Evolutionary conservation across 352 stramenopile genomes (phyloP).

Genomic region (Aphanomyces euteiches): DNA sequence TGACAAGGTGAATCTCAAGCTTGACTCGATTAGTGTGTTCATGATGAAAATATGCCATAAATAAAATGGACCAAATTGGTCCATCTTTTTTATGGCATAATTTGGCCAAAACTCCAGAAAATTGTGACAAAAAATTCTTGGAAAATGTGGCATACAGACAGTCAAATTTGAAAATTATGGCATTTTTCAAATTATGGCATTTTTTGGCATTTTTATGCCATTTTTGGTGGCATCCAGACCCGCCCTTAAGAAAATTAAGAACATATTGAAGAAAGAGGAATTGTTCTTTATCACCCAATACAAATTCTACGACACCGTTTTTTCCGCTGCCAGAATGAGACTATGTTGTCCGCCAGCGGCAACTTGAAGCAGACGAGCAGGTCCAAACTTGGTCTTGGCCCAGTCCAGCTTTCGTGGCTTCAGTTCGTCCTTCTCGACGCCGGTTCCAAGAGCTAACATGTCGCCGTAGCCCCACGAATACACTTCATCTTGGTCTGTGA

Average conservation of each 20-base stretch:
- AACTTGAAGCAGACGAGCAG: constrained; percentile 65
- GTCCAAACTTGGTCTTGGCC: constrained; percentile 62
- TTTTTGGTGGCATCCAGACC: too few relatives aligned
- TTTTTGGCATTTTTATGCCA: not conserved
- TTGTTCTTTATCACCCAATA: too few relatives aligned
- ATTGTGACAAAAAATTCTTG: too few relatives aligned
- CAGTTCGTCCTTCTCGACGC: constrained; percentile 74
- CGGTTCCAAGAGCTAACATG: constrained; percentile 87
- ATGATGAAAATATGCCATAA: too few relatives aligned
- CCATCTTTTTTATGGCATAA: too few relatives aligned
- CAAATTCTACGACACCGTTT: constrained; percentile 27
- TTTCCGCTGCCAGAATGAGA: constrained; percentile 53
- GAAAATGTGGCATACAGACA: too few relatives aligned
- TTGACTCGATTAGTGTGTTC: too few relatives aligned
- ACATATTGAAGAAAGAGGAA: not conserved
- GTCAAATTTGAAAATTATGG: not conserved
- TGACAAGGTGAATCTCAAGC: too few relatives aligned
- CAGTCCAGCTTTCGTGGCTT: constrained; percentile 62
- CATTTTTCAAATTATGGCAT: not conserved
- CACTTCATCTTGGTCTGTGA: constrained; percentile 70
- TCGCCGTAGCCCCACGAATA: constrained; percentile 92
- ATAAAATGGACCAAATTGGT: too few relatives aligned
- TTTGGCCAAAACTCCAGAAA: too few relatives aligned
- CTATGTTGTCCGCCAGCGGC: constrained; percentile 87
- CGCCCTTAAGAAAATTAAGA: not conserved